These are phyloP conservation scores for Melanopsichium pennsylvanicum DNA, from an alignment of 1,284 basidiomycete genomes.

Conservation along the genomic window DNA sequence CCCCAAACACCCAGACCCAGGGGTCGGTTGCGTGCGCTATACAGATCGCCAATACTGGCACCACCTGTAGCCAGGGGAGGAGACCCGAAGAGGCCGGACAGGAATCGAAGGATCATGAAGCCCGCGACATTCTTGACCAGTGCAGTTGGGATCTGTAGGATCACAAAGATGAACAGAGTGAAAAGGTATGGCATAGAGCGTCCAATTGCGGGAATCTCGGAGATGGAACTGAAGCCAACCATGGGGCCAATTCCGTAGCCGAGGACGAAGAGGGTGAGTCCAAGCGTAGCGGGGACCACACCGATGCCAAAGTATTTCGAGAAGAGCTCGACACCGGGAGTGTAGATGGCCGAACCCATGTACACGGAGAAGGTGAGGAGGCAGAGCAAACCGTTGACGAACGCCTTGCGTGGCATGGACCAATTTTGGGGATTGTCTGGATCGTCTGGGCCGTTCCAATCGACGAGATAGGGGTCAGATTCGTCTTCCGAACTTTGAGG, in stretches of 20 bases:
- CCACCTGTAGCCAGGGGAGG: slow-evolving; percentile 57
- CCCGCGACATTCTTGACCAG: slow-evolving; percentile 34
- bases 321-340: slow-evolving; percentile 70
- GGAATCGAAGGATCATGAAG: slow-evolving; percentile 53
- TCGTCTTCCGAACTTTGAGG: not conserved
- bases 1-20: slow-evolving; percentile 51
- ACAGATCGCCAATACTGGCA: slow-evolving; percentile 54
- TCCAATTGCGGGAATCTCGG: slow-evolving; percentile 64
- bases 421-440: slow-evolving; percentile 65
- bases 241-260: slow-evolving; percentile 57
- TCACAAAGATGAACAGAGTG: slow-evolving; percentile 46
- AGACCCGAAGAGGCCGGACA: slow-evolving; percentile 51
- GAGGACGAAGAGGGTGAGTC: slow-evolving; percentile 49
- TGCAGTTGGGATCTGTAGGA: slow-evolving; percentile 45
- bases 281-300: slow-evolving; percentile 32
- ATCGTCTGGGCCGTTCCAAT: slow-evolving; percentile 64
- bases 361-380: slow-evolving; percentile 70
- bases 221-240: slow-evolving; percentile 59
- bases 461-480: slow-evolving; percentile 67
- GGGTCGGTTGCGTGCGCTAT: slow-evolving; percentile 14
- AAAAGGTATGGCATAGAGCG: slow-evolving; percentile 42
- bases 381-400: slow-evolving; percentile 58
- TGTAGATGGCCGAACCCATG: slow-evolving; percentile 72
- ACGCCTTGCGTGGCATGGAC: slow-evolving; percentile 53
- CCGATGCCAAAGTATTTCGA: slow-evolving; percentile 49